Conservation (phyloP, 2,329 filamentous ascomycete genomes). For the Cercospora brassicicola region DNA sequence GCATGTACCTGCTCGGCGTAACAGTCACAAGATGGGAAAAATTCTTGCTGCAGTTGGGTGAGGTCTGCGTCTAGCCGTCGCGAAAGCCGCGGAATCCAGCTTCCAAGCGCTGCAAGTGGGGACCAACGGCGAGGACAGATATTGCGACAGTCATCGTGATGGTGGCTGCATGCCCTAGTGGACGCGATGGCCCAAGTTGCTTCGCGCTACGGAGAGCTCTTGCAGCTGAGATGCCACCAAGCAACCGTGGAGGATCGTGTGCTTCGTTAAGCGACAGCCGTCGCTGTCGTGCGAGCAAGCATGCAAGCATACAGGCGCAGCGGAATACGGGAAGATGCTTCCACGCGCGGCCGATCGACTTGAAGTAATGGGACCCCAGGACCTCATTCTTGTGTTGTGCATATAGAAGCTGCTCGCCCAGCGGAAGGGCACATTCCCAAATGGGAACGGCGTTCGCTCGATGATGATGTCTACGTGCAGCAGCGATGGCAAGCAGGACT, state of each 20-base stretch:
- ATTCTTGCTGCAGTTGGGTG: not conserved
- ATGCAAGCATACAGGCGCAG: constrained; percentile 6
- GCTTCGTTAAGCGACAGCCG: not conserved
- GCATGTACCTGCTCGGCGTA: not conserved
- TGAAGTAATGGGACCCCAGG: not conserved
- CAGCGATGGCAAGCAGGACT: constrained; percentile 11
- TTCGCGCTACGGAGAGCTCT: constrained; percentile 13
- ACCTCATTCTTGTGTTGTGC: constrained; percentile 11
- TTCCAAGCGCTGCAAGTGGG: constrained; percentile 18
- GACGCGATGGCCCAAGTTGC: constrained; percentile 24
- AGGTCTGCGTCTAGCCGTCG: constrained; percentile 19
- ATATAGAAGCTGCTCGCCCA: not conserved
- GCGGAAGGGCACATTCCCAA: not conserved
- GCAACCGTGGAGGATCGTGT: constrained; percentile 7
- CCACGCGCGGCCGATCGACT: constrained; percentile 20
- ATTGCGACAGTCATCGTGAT: constrained; percentile 4
- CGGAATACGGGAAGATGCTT: constrained; percentile 11
- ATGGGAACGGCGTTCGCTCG: not conserved
- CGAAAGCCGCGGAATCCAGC: constrained; percentile 23
- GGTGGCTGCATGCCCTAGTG: constrained; percentile 14
- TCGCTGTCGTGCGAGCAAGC: not conserved
- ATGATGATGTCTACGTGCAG: constrained; percentile 25
- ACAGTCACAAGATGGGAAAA: constrained; percentile 7
- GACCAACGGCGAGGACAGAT: not conserved
- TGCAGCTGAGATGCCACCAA: constrained; percentile 13